Percentiles rank a stretch among this genome's conserved stretches.
Conservation (phyloP, 2,329 filamentous ascomycete genomes). For the Fusarium sambucinum region DNA sequence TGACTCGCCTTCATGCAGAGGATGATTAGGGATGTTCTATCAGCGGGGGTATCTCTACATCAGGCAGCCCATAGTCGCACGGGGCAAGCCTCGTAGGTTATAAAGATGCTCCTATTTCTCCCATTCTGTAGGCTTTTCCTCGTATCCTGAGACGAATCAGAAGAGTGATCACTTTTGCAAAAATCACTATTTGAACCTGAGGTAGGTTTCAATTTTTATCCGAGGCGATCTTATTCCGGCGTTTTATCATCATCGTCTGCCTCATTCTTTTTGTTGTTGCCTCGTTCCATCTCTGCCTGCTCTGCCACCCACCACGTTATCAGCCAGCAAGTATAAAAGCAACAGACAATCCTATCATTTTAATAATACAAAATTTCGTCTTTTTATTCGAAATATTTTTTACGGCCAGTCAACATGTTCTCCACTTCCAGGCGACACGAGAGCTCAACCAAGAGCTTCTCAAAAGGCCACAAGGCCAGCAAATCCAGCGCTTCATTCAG, state of each 20-base stretch:
- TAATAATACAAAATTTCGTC: constrained; percentile 19
- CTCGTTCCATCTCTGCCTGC: constrained; percentile 27
- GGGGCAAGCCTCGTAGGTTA: constrained; percentile 44
- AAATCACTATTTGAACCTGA: constrained; percentile 46
- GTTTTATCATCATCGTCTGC: constrained; percentile 27
- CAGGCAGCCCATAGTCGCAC: constrained; percentile 42
- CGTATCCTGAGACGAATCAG: constrained; percentile 31
- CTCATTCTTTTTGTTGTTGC: constrained; percentile 30
- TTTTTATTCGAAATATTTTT: background rate
- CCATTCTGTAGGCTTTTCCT: constrained; percentile 1
- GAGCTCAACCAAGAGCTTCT: constrained; percentile 63
- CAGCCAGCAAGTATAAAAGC: constrained; percentile 32
- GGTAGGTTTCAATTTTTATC: constrained; percentile 49
- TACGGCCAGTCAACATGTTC: constrained; percentile 57
- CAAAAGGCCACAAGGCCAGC: constrained; percentile 62
- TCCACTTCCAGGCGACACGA: constrained; percentile 60
- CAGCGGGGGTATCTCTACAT: constrained; percentile 39
- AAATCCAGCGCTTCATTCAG: constrained; percentile 68
- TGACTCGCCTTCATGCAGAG: constrained; percentile 40
- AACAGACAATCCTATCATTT: constrained; percentile 14
- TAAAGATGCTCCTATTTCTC: constrained; percentile 44
- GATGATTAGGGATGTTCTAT: constrained; percentile 16
- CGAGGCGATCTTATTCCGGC: constrained; percentile 22
- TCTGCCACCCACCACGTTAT: constrained; percentile 12
- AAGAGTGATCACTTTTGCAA: constrained; percentile 32